These are phyloP conservation scores for Aureobasidium sp. DNA, from an alignment of 2,329 filamentous ascomycete genomes.

Conservation along the genomic window DNA sequence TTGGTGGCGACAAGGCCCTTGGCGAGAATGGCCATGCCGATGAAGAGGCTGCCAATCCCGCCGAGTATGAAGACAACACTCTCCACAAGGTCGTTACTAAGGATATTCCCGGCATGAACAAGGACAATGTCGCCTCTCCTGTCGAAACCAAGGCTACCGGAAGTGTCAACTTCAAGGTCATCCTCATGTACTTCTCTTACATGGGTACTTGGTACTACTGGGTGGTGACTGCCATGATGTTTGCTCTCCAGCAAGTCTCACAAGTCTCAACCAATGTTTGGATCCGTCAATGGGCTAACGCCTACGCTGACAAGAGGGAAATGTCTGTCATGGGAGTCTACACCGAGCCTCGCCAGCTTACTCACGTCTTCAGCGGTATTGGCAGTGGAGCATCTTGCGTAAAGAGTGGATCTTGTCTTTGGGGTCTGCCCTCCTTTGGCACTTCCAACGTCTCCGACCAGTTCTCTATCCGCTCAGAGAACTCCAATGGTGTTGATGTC, in stretches of 20 bases:
- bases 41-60: slow-evolving; percentile 35
- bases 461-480: slow-evolving; percentile 14
- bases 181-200: slow-evolving; percentile 73
- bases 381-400: slow-evolving; percentile 42
- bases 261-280: slow-evolving; percentile 86
- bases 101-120: slow-evolving; percentile 32
- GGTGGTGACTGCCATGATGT: slow-evolving; percentile 66
- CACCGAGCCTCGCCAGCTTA: slow-evolving; percentile 32
- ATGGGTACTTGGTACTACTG: slow-evolving; percentile 99
- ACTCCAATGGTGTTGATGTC: slow-evolving; percentile 59
- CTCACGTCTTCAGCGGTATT: slow-evolving; percentile 36
- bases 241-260: slow-evolving; percentile 74
- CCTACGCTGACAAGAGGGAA: slow-evolving; percentile 55
- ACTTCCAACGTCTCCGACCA: slow-evolving; percentile 1
- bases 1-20: slow-evolving; percentile 49
- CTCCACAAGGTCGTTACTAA: slow-evolving; percentile 40
- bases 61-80: slow-evolving; percentile 32
- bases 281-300: slow-evolving; percentile 93
- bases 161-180: slow-evolving; percentile 79
- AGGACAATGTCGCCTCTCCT: slow-evolving; percentile 25
- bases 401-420: slow-evolving; percentile 45
- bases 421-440: slow-evolving; percentile 32
- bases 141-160: slow-evolving; percentile 77
- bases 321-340: slow-evolving; percentile 30
- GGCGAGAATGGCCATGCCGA: slow-evolving; percentile 38